Evolutionary conservation across 345 rosid species (phyloP).

Genomic region (Eucalyptus erythrocorys): DNA sequence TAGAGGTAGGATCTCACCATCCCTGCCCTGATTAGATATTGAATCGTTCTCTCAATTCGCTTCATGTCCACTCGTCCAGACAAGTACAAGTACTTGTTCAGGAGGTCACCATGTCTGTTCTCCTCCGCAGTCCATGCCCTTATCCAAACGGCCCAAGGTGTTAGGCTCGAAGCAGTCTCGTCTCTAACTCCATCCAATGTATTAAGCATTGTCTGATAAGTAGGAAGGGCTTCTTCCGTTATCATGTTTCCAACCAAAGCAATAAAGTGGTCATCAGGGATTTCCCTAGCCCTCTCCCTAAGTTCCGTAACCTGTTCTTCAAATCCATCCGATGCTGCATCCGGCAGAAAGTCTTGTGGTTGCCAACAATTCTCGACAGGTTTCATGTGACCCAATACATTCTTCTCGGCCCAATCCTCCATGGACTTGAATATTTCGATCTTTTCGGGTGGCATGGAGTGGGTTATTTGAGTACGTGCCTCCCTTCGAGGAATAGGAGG

Average conservation of each 20-base stretch:
- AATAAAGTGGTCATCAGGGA: slow-evolving; percentile 82
- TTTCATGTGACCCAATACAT: slow-evolving; percentile 51
- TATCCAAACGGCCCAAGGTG: slow-evolving; percentile 57
- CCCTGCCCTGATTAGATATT: slow-evolving; percentile 52
- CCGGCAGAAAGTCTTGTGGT: slow-evolving; percentile 79
- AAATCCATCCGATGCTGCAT: slow-evolving; percentile 69
- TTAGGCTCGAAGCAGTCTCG: slow-evolving; percentile 68
- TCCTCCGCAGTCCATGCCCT: slow-evolving; percentile 74
- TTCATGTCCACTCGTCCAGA: slow-evolving; percentile 55
- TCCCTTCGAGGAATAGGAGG: slow-evolving; percentile 63
- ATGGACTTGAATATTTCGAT: slow-evolving; percentile 71
- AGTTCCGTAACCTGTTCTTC: slow-evolving; percentile 71
- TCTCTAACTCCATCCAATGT: slow-evolving; percentile 64
- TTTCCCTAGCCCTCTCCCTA: slow-evolving; percentile 67
- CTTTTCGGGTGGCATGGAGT: slow-evolving; percentile 84
- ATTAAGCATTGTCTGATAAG: slow-evolving; percentile 66
- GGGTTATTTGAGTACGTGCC: slow-evolving; percentile 67
- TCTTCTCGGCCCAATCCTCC: slow-evolving; percentile 75
- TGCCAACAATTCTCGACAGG: slow-evolving; percentile 93
- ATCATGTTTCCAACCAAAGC: slow-evolving; percentile 75
- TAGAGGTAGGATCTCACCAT: slow-evolving; percentile 28
- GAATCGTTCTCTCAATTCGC: slow-evolving; percentile 58
- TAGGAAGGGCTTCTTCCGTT: slow-evolving; percentile 79
- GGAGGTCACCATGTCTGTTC: slow-evolving; percentile 63
- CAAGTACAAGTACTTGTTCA: slow-evolving; percentile 48